Evolutionary conservation across 805 yeast genomes (phyloP).

Genomic region (Metschnikowia koreensis): DNA sequence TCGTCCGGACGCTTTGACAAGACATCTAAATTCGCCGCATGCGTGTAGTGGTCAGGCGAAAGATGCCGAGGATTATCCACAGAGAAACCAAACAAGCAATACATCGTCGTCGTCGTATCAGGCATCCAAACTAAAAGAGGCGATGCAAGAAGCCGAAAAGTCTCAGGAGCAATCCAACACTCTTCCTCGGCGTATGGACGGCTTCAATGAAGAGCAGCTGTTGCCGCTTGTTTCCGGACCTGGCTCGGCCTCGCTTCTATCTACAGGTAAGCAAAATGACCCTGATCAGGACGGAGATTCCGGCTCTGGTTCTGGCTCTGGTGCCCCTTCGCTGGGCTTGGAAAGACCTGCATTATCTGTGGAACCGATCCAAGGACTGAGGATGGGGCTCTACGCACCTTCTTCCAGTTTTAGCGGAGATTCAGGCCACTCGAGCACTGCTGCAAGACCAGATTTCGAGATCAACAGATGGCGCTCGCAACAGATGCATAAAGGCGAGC

Average conservation of each 20-base stretch:
- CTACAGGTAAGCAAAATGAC: constrained; percentile 1
- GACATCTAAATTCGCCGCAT: constrained; percentile 55
- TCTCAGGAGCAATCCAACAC: neutral
- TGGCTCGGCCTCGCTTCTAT: constrained; percentile 8
- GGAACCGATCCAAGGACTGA: neutral
- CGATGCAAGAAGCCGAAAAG: neutral
- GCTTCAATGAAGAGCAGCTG: constrained; percentile 15
- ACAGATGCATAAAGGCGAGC: constrained; percentile 7
- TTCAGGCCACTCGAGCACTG: constrained; percentile 1
- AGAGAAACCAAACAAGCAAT: constrained; percentile 6
- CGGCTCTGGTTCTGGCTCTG: neutral
- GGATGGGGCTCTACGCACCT: neutral
- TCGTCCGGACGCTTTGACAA: constrained; percentile 68
- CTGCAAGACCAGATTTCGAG: constrained; percentile 7
- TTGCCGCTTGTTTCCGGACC: constrained; percentile 14
- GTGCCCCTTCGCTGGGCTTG: constrained; percentile 1
- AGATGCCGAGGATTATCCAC: constrained; percentile 1
- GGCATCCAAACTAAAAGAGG: constrained; percentile 3
- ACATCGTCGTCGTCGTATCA: constrained; percentile 2
- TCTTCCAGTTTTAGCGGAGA: constrained; percentile 5
- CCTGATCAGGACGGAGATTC: constrained; percentile 1
- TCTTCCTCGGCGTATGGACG: constrained; percentile 2
- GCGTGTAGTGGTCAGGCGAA: constrained; percentile 26
- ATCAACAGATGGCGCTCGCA: constrained; percentile 13
- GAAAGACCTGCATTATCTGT: neutral